Evolutionary conservation across 768 basidiomycete genomes (phyloP).

Genomic region (Multifurca ochricompacta): DNA sequence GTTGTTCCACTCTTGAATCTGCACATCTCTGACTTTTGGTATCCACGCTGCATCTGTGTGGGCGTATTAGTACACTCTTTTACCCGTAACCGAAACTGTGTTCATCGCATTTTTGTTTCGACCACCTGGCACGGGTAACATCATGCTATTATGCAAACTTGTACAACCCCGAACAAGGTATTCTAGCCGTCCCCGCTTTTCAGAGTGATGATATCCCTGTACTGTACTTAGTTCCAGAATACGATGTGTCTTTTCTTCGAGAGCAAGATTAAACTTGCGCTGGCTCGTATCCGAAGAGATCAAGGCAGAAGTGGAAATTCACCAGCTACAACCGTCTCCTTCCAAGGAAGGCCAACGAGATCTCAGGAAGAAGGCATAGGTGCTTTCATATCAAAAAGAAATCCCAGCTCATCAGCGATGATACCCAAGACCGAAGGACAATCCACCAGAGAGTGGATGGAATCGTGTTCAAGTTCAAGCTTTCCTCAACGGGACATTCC

Average conservation of each 20-base stretch:
- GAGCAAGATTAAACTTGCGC: not conserved
- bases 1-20: conserved; percentile 23
- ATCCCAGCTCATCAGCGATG: too few relatives aligned
- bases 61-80: conserved; percentile 71
- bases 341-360: not conserved
- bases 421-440: not conserved
- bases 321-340: not conserved
- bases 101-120: conserved; percentile 29
- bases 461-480: not conserved
- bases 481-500: conserved; percentile 57
- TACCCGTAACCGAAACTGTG: conserved; percentile 25
- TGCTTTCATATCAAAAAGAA: too few relatives aligned
- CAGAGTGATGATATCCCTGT: not conserved
- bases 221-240: not conserved
- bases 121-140: not conserved
- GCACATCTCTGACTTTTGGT: conserved; percentile 18
- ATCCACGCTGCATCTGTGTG: conserved; percentile 31
- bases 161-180: not conserved
- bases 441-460: not conserved
- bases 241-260: not conserved
- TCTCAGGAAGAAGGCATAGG: not conserved
- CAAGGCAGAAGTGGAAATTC: not conserved
- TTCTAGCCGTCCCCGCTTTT: not conserved
- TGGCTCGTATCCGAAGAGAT: not conserved
- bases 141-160: conserved; percentile 1